Evolutionary conservation across 345 rosid genomes (phyloP).

Genomic region (Adansonia digitata): DNA sequence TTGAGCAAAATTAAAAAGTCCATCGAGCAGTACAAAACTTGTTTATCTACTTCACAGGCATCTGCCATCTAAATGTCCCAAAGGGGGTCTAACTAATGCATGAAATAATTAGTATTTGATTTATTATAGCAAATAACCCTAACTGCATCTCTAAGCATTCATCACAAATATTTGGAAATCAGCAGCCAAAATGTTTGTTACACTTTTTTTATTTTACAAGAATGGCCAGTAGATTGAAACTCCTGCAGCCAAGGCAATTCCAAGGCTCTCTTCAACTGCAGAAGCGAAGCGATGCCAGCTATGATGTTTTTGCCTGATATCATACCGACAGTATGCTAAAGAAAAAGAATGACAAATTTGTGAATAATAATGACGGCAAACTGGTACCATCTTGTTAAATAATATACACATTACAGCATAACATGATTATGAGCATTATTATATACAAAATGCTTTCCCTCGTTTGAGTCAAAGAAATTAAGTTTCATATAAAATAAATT

Average conservation of each 20-base stretch:
- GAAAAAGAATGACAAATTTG: background rate
- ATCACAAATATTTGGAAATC: background rate
- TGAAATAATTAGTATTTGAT: background rate
- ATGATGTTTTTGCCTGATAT: background rate
- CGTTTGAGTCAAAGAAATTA: background rate
- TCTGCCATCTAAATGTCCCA: background rate
- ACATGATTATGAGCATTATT: background rate
- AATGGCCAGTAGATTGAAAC: background rate
- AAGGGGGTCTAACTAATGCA: background rate
- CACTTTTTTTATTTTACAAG: background rate
- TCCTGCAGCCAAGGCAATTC: background rate
- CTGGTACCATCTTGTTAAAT: background rate
- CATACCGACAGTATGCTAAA: background rate
- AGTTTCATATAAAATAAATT: background rate
- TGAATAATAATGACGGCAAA: background rate
- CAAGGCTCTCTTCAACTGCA: background rate
- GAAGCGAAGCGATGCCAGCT: background rate
- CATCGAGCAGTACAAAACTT: background rate
- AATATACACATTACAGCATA: background rate
- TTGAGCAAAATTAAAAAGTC: constrained; percentile 1
- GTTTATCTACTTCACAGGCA: background rate
- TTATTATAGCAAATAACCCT: background rate
- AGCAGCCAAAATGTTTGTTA: background rate
- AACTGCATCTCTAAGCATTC: background rate
- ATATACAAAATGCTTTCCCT: background rate